Base-by-base conservation (phyloP, 2,329 filamentous ascomycete genomes). In the Colletotrichum sp. region DNA sequence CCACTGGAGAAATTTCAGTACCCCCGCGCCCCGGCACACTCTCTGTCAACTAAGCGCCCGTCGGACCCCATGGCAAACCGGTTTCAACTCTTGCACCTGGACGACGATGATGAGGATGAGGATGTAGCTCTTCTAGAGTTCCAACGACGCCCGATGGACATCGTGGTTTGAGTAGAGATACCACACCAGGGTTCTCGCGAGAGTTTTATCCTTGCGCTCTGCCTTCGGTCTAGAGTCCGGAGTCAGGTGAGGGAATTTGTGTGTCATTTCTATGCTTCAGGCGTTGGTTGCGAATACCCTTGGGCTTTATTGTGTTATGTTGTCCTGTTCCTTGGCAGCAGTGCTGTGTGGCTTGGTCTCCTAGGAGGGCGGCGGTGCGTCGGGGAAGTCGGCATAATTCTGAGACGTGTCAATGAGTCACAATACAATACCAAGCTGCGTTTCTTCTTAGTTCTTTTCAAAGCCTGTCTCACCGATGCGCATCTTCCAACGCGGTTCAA, bases 51-150 rank as follows among this genome's bases (percentile, higher is more conserved):
- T n/a, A 86, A 85, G 74, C 87, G 84, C 78, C 30, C 67, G 2
- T 80, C 83, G 61, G 82, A 83, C 59, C 80, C 85, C 16, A 81
- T 86, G 70, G 81, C 86, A 70, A 95, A 95, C 79, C 90, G 92
- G 7, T 94, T 94, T 81, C 86, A 90, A 64, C 80, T 93, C 72
- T 86, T 94, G 13, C 86, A 88, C 58, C 79, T 91, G 16, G 89
- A 90, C 65, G 87, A 83, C 21, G 81, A 83, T 8, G 84, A 85
- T 4, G 81, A 83, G 3, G 81, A 84, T n/a, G 79, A 82, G 13
- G 77, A 81, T n/a, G 71, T 24, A 18, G 18, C 28, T 34, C 12
- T 12, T 34, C n/a, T 52, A 52, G 30, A 62, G 28, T 21, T 62
- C 32, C 64, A 56, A 52, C 48, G 74, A 65, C 59, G 80, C 34